Evolutionary conservation across 352 stramenopile genomes (phyloP).

Genomic region (Phytophthora sp.): DNA sequence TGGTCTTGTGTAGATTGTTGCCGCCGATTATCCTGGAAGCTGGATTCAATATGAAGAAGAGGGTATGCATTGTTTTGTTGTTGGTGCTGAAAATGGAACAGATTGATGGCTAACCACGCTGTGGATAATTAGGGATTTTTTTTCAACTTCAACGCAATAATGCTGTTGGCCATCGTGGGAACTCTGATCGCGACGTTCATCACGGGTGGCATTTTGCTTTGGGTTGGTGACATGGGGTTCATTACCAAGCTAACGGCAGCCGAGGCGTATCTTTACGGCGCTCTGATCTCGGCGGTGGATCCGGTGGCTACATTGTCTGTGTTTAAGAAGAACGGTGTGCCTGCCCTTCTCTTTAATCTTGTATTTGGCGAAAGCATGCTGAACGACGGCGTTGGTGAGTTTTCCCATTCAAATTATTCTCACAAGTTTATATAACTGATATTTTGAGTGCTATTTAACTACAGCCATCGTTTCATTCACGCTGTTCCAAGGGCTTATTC

Average conservation of each 20-base stretch:
- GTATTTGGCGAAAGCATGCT: constrained; percentile 96
- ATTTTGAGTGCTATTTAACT: background rate
- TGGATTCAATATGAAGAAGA: constrained; percentile 90
- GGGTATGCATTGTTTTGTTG: constrained; percentile 39
- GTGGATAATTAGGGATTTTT: constrained; percentile 72
- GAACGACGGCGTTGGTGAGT: constrained; percentile 92
- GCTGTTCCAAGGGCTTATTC: constrained; percentile 86
- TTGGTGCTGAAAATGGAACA: background rate
- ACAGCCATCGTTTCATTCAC: constrained; percentile 85
- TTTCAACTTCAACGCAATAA: constrained; percentile 88
- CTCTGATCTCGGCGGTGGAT: constrained; percentile 94
- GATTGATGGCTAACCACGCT: constrained; percentile 16
- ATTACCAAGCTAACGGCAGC: constrained; percentile 86
- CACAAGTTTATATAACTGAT: constrained; percentile 5
- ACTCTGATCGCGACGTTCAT: constrained; percentile 85
- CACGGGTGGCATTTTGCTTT: constrained; percentile 76
- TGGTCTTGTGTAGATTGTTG: constrained; percentile 42
- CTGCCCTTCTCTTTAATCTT: constrained; percentile 93
- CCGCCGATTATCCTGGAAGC: constrained; percentile 88
- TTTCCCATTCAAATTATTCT: constrained; percentile 18
- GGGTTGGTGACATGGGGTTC: constrained; percentile 67
- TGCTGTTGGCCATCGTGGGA: constrained; percentile 80
- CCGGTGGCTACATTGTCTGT: constrained; percentile 93
- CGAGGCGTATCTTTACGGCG: constrained; percentile 92
- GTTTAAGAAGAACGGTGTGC: constrained; percentile 91